Conservation (phyloP, 2,329 filamentous ascomycete genomes). For the Calonectria naviculata region DNA sequence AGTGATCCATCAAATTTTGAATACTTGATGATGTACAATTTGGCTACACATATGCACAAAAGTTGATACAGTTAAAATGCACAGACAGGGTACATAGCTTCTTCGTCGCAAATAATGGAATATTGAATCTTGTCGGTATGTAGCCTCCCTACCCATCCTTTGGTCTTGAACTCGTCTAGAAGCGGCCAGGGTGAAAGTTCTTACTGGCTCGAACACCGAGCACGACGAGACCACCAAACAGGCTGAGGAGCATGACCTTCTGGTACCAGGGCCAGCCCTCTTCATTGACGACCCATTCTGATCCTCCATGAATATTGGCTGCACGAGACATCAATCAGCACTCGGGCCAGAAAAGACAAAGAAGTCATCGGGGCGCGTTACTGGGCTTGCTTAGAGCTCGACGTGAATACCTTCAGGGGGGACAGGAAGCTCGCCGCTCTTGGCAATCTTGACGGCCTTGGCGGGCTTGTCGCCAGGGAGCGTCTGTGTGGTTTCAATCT, state of each 20-base stretch:
- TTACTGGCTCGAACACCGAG: constrained; percentile 34
- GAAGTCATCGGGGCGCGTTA: constrained; percentile 36
- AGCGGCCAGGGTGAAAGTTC: constrained; percentile 19
- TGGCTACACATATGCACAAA: not conserved
- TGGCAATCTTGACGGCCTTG: constrained; percentile 78
- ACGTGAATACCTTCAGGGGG: constrained; percentile 93
- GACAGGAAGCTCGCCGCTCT: constrained; percentile 86
- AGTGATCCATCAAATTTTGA: not conserved
- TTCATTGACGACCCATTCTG: constrained; percentile 33
- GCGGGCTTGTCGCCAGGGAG: constrained; percentile 74
- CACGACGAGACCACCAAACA: constrained; percentile 33
- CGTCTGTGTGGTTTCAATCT: constrained; percentile 80
- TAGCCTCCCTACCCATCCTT: not conserved
- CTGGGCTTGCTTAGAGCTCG: constrained; percentile 75
- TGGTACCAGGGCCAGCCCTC: constrained; percentile 36
- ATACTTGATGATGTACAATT: not conserved
- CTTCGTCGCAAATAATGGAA: not conserved
- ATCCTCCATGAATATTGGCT: constrained; percentile 42
- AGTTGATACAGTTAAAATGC: not conserved
- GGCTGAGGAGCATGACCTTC: constrained; percentile 34
- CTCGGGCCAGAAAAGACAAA: constrained; percentile 36
- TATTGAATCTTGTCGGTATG: not conserved
- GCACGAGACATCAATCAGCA: constrained; percentile 49
- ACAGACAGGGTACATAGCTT: not conserved
- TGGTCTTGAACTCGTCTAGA: not conserved